Percentiles rank a stretch among this genome's conserved stretches.
phyloP scores from a whole-genome alignment of 2,329 filamentous ascomycete genomes.

The Paecilomyces fulvus region DNA sequence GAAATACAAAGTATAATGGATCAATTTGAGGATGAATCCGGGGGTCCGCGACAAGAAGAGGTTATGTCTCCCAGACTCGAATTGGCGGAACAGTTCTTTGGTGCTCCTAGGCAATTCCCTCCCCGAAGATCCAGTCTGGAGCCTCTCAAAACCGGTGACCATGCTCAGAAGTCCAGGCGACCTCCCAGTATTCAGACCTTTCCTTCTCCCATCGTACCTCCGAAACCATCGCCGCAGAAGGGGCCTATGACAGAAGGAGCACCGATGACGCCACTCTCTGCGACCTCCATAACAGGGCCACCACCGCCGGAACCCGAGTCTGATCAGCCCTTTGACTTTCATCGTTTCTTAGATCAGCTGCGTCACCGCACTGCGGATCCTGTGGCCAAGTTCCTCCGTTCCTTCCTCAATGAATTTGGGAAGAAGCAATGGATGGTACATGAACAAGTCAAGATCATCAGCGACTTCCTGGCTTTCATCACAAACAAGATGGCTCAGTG shows the following conservation, averaged over 20 bases:
- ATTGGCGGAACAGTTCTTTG: slow-evolving; percentile 68
- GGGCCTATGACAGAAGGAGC: slow-evolving; percentile 12
- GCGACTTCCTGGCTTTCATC: slow-evolving; percentile 93
- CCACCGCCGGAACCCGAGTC: slow-evolving; percentile 75
- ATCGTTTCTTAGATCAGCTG: slow-evolving; percentile 90
- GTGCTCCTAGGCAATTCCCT: slow-evolving; percentile 60
- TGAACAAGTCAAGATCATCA: slow-evolving; percentile 97
- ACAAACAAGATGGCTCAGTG: slow-evolving; percentile 97
- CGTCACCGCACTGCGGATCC: slow-evolving; percentile 97
- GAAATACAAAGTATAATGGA: slow-evolving; percentile 98
- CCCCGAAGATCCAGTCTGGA: slow-evolving; percentile 82
- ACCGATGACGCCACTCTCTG: slow-evolving; percentile 22
- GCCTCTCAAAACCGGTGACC: slow-evolving; percentile 44
- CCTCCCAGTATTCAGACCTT: slow-evolving; percentile 8
- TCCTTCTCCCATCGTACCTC: slow-evolving; percentile 14
- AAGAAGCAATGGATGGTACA: slow-evolving; percentile 99
- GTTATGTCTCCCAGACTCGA: slow-evolving; percentile 88
- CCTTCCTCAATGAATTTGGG: slow-evolving; percentile 86
- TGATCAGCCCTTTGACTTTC: slow-evolving; percentile 87
- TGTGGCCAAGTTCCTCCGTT: slow-evolving; percentile 89
- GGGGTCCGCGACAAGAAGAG: slow-evolving; percentile 65
- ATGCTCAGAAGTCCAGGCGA: slow-evolving; percentile 18
- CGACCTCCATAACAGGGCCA: slow-evolving; percentile 35
- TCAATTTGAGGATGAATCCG: slow-evolving; percentile 72
- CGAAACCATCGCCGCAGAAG: slow-evolving; percentile 17